Base-by-base conservation (phyloP, 805 yeast genomes). In the Candida peoriensis region DNA sequence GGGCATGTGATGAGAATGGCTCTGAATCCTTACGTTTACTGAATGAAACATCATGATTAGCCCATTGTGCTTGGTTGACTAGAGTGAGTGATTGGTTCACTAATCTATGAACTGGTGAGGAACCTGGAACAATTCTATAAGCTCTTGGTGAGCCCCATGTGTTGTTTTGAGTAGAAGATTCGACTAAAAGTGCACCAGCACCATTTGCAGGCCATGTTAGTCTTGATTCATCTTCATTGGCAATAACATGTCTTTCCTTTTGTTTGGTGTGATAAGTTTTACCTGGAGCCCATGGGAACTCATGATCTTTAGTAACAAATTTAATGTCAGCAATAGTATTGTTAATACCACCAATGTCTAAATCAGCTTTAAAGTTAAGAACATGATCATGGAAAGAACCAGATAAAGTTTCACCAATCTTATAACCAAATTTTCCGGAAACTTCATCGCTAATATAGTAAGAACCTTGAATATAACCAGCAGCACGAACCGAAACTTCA, bases 351-450 rank as follows among this genome's bases (percentile, higher is more conserved):
- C 39, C 58, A 38, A 53, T 47, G 30, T 53, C 58, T 11, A 53
- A 38, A 33, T 53, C 58, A 20, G 50, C 55, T 39, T 53, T 53
- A 43, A 34, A 48, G 39, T 46, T 52, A 11, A 52, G 14, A 8
- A 48, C 55, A 24, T 52, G 57, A 26, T 52, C 57, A 22, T 52
- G 57, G 54, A 53, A 52, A 15, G 58, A 53, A 24, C 57, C 58
- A 6, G 54, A 42, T n/a, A 53, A 25, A 5, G 46, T 43, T 30
- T 53, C 44, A 31, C 43, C 44, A 28, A 53, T 34, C 29, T 26
- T 41, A 36, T 46, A 41, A 18, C 58, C 58, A 29, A 44, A 53
- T 22, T 41, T 41, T 16, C 41, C 35, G 5, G 43, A 36, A 10
- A 38, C 46, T 18, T 44, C 42, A 16, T 43, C 39, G 36, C 42